phyloP scores from a whole-genome alignment of 768 basidiomycete species.

The Lactarius pseudohatsudake region DNA sequence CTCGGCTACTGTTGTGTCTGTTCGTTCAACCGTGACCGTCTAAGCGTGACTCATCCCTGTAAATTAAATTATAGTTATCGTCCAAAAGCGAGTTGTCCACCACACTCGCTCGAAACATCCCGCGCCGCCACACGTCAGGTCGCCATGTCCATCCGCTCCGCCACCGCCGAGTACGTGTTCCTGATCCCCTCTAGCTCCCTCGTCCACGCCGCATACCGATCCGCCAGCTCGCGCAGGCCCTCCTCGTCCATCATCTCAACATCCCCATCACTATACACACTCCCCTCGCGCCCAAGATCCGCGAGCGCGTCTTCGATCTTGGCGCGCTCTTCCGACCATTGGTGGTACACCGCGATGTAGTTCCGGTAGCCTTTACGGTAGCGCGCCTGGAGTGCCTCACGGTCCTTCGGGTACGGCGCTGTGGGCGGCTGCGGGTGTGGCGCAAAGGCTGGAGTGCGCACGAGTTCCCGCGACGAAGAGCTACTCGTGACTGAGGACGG shows the following conservation, averaged over 20 bases:
- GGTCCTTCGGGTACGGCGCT: constrained; percentile 47
- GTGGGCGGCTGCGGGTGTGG: constrained; percentile 18
- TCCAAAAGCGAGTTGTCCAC: constrained; percentile 5
- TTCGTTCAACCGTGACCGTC: not conserved
- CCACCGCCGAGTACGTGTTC: constrained; percentile 38
- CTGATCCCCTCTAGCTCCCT: constrained; percentile 56
- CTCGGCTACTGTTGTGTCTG: not conserved
- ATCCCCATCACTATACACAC: constrained; percentile 50
- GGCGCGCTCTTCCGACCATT: constrained; percentile 49
- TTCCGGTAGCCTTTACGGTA: constrained; percentile 54
- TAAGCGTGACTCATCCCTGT: not conserved
- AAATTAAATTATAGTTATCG: constrained; percentile 19
- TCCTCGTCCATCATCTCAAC: constrained; percentile 47
- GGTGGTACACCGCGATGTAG: constrained; percentile 49
- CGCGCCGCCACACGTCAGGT: constrained; percentile 5
- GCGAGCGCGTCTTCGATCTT: constrained; percentile 55
- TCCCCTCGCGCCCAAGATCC: constrained; percentile 39
- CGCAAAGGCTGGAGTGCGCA: constrained; percentile 15
- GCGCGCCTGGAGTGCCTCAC: constrained; percentile 48
- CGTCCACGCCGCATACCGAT: constrained; percentile 46
- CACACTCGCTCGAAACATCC: not conserved
- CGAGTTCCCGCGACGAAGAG: constrained; percentile 37
- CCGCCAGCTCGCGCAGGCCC: constrained; percentile 47
- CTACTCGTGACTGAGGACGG: constrained; percentile 30
- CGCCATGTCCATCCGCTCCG: constrained; percentile 27